phyloP scores from a whole-genome alignment of 2,329 filamentous ascomycete species.

The Rachicladosporium sp. region DNA sequence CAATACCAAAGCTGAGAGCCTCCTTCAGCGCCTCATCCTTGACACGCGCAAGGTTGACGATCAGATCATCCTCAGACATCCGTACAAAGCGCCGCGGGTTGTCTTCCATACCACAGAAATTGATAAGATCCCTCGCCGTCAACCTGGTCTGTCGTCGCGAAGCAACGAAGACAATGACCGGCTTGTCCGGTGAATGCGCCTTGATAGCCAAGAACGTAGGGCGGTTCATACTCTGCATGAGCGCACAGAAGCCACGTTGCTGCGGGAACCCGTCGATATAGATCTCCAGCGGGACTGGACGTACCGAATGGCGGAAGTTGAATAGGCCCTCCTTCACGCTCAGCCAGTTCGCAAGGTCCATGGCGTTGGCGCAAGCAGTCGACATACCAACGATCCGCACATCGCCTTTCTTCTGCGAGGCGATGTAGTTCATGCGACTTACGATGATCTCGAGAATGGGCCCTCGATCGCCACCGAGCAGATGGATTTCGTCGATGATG shows the following conservation, averaged over 20 bases:
- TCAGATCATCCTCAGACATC: constrained; percentile 90
- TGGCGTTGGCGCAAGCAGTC: constrained; percentile 91
- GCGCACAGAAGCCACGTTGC: constrained; percentile 82
- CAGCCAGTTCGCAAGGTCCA: constrained; percentile 88
- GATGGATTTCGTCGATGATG: constrained; percentile 96
- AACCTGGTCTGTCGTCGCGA: constrained; percentile 89
- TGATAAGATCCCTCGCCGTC: constrained; percentile 92
- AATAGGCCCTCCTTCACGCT: constrained; percentile 90
- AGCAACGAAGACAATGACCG: constrained; percentile 95
- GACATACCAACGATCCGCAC: constrained; percentile 97
- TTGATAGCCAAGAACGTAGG: constrained; percentile 96
- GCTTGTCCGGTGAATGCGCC: constrained; percentile 88
- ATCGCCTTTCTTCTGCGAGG: constrained; percentile 76
- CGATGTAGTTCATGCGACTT: constrained; percentile 93
- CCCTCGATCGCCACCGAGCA: constrained; percentile 90
- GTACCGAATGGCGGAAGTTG: constrained; percentile 95
- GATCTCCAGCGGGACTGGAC: constrained; percentile 87
- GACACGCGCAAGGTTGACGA: constrained; percentile 73
- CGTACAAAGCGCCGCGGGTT: constrained; percentile 84
- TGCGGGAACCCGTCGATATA: constrained; percentile 97
- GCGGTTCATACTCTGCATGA: constrained; percentile 99
- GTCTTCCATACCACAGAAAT: constrained; percentile 96
- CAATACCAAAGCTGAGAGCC: constrained; percentile 90
- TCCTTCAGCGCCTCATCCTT: constrained; percentile 90
- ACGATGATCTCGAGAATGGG: constrained; percentile 98